phyloP scores from a whole-genome alignment of 129 eudicot species.

The Tagetes patula region DNA sequence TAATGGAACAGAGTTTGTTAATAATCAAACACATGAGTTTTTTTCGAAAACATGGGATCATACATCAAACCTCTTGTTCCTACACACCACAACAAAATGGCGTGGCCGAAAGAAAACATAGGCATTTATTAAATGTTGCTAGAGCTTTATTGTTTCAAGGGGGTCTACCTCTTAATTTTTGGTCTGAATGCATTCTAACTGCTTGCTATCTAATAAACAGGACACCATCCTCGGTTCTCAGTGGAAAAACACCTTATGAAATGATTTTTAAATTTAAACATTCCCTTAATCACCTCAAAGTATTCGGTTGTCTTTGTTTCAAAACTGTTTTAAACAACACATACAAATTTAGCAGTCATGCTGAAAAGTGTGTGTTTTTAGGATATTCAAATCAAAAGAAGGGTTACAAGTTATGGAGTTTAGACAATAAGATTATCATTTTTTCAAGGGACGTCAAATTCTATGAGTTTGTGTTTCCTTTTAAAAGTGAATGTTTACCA shows the following conservation, averaged over 20 bases:
- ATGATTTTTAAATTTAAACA: neutral
- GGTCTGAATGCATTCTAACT: neutral
- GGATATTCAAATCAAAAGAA: neutral
- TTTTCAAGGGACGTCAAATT: neutral
- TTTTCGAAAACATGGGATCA: neutral
- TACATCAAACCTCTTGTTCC: neutral
- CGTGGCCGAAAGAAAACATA: neutral
- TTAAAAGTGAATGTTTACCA: too few species aligned
- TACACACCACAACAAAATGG: neutral
- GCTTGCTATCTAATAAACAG: neutral
- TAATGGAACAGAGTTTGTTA: neutral
- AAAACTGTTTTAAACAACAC: neutral
- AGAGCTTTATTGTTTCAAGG: neutral
- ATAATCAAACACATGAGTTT: neutral
- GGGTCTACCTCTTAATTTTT: neutral
- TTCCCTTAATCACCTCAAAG: neutral
- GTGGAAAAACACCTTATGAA: neutral
- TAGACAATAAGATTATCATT: neutral
- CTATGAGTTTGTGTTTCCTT: neutral
- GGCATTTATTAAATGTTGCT: neutral
- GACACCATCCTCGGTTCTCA: neutral
- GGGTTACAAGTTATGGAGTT: neutral
- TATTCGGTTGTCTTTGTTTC: neutral
- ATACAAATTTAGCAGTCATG: neutral
- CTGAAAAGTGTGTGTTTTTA: neutral